These are phyloP conservation scores for Pseudocercospora musae DNA, from an alignment of 2,329 filamentous ascomycete species.

Conservation along the genomic window DNA sequence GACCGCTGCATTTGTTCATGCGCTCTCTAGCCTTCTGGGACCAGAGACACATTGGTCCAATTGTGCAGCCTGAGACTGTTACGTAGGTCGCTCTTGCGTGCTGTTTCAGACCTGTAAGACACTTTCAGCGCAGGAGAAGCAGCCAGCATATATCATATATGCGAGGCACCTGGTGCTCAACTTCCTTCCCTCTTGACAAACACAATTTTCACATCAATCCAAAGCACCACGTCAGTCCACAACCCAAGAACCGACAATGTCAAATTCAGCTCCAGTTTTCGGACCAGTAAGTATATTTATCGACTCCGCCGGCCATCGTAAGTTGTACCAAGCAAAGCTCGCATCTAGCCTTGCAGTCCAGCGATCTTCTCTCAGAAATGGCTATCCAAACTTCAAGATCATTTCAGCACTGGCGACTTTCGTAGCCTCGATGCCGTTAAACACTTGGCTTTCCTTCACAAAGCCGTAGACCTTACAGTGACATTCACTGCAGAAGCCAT, in stretches of 20 bases:
- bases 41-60: background rate
- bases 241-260: background rate
- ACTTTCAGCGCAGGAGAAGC: background rate
- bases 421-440: background rate
- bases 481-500: background rate
- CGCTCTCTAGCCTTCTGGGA: too few relatives aligned
- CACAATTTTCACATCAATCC: background rate
- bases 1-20: too few relatives aligned
- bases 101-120: background rate
- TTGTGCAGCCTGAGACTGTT: background rate
- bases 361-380: background rate
- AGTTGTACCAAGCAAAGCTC: background rate
- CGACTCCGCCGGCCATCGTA: background rate
- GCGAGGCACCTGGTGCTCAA: background rate
- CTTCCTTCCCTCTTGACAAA: background rate
- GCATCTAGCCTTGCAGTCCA: background rate
- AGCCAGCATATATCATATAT: too few relatives aligned
- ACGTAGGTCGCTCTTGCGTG: background rate
- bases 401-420: background rate
- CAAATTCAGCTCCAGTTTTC: background rate
- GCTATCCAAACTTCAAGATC: background rate
- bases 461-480: background rate
- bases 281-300: background rate
- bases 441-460: background rate
- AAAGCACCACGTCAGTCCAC: background rate